phyloP scores from a whole-genome alignment of 306 rosid genomes.

The Gleditsia sinensis region DNA sequence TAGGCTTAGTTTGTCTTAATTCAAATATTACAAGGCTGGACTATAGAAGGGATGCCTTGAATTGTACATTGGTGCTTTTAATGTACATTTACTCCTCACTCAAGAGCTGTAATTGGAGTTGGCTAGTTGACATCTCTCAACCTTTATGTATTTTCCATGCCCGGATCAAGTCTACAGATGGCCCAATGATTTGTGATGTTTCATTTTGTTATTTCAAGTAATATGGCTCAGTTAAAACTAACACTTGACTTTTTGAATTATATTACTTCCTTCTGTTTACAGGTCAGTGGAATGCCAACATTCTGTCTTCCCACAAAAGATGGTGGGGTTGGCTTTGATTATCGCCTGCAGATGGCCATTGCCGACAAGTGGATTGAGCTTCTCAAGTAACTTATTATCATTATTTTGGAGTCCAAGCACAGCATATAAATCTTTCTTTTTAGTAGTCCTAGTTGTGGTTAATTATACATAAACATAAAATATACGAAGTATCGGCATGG shows the following conservation, averaged over 20 bases:
- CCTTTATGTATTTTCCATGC: conserved; percentile 5
- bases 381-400: conserved; percentile 64
- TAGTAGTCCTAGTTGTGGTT: conserved; percentile 10
- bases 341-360: conserved; percentile 95
- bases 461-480: conserved; percentile 3
- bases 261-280: conserved; percentile 39
- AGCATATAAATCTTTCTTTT: conserved; percentile 30
- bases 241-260: not conserved
- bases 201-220: not conserved
- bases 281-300: conserved; percentile 99
- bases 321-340: conserved; percentile 95
- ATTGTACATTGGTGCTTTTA: not conserved
- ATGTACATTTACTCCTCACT: not conserved
- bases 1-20: not conserved
- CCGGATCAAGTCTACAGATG: conserved; percentile 20
- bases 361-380: conserved; percentile 99
- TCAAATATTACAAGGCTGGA: not conserved
- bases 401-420: conserved; percentile 9
- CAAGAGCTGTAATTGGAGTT: conserved; percentile 16
- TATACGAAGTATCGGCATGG: conserved; percentile 4
- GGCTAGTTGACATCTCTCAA: conserved; percentile 7
- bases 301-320: conserved; percentile 84
- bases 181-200: not conserved
- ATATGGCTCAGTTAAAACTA: conserved; percentile 22
- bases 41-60: not conserved